Base-by-base conservation (phyloP, 1,284 basidiomycete genomes). In the Rugosomyces carneus region DNA sequence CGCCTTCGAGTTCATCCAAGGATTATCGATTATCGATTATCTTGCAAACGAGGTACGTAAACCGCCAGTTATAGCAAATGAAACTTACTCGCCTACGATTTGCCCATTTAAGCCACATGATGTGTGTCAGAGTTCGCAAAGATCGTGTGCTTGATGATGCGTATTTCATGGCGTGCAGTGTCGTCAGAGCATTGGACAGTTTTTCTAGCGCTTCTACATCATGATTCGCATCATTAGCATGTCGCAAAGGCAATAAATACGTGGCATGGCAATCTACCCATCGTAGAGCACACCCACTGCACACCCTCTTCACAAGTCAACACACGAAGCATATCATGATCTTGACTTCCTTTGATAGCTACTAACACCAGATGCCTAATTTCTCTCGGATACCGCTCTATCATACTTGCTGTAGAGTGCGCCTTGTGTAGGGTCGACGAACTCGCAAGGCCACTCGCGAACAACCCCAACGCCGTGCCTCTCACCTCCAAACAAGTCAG, bases 1-100 rank as follows among this genome's bases (percentile, higher is more conserved):
- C 5, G 73, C 69, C 51, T 65, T 70, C 9, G 76, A 69, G 52
- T 75, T 76, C 69, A 75, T 74, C 77, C 77, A 80, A 2, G 78
- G 77, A 56, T 80, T 81, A 58, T 79, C 75, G 77, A 29, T 3
- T n/a, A n/a, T n/a, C n/a, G n/a, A n/a, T n/a, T n/a, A n/a, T n/a
- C n/a, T n/a, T n/a, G n/a, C 21, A 37, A 5, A 37, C 5, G 11
- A 27, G 27, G 29, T 48, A 20, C 34, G 23, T 46, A 4, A 36
- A 23, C 29, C 18, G 26, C 27, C 31, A 18, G 34, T 19, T 37
- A 40, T 18, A 10, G 45, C 27, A 23, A 21, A 31, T 42, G 19
- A 44, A 27, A 16, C n/a, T 13, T 8, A 55, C 65, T 40, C 53
- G 73, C 77, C 77, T 44, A 80, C 73, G 32, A 80, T 71, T 50